phyloP scores from a whole-genome alignment of 306 rosid genomes.

The Castanea mollissima region DNA sequence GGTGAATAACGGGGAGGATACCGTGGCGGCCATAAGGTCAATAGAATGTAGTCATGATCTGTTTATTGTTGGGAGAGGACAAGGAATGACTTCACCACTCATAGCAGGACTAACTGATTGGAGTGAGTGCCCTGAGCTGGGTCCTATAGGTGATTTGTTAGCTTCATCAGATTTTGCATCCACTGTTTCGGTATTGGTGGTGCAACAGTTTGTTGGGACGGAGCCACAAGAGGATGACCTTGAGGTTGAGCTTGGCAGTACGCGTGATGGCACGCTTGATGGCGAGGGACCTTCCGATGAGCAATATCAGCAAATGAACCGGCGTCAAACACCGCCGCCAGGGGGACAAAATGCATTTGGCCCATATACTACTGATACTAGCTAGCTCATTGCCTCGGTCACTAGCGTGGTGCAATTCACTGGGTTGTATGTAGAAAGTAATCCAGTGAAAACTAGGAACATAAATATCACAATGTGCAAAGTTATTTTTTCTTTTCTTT shows the following conservation, averaged over 20 bases:
- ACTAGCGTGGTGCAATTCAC: neutral
- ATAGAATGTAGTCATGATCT: slow-evolving; percentile 68
- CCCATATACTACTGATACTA: neutral
- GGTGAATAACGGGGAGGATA: slow-evolving; percentile 83
- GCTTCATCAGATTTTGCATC: slow-evolving; percentile 92
- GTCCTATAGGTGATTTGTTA: slow-evolving; percentile 80
- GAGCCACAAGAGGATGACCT: slow-evolving; percentile 24
- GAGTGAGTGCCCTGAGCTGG: slow-evolving; percentile 96
- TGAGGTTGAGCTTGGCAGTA: neutral
- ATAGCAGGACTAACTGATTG: slow-evolving; percentile 92
- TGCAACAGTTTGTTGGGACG: slow-evolving; percentile 62
- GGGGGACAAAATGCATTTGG: slow-evolving; percentile 9
- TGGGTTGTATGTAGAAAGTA: neutral
- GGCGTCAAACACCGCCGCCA: slow-evolving; percentile 11
- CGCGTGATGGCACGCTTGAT: neutral
- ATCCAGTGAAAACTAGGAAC: neutral
- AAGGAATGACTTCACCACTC: slow-evolving; percentile 63
- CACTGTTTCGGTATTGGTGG: slow-evolving; percentile 73
- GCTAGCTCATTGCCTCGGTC: neutral
- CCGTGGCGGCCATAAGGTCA: slow-evolving; percentile 64
- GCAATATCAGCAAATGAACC: neutral
- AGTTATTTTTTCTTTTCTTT: neutral
- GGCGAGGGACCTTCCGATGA: slow-evolving; percentile 12
- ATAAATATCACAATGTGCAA: neutral
- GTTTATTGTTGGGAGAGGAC: slow-evolving; percentile 88